Evolutionary conservation across 768 basidiomycete species (phyloP), one percentile per base, ranked within the genome.

Genomic region (Postia placenta): DNA sequence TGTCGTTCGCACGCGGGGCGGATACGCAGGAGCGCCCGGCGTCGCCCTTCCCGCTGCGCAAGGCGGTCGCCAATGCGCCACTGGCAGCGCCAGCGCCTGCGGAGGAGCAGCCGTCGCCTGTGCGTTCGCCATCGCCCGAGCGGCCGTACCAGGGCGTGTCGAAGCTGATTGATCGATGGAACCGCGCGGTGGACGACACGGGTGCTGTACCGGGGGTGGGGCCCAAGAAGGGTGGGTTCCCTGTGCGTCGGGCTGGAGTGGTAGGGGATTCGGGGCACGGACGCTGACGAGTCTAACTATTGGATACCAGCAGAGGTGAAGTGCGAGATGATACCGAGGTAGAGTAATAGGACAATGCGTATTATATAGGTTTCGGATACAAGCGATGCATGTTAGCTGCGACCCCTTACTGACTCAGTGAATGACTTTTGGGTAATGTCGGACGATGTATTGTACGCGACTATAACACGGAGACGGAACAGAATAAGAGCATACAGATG

Each of bases 111-210:
- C n/a, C 33, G 35, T 6, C 2, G 26, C 47, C 47, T 1, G 44
- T 56, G 19, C 73, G 75, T 12, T 73, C 85, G 12, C 71, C 85
- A 4, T 84, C 86, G 7, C 85, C 87, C 6, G 89, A 92, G 60
- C 74, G 75, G 47, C 84, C 86, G 26, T 92, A 83, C 64, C 83
- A 81, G 60, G 90, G 90, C 30, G 90, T 92, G 38, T 84, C 87
- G 24, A 87, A 76, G 67, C 72, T 92, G 28, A 92, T 92, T 55
- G 87, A 89, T 61, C 80, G 91, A 61, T 92, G 90, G 90, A 87
- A 92, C 64, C 80, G 79, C 50, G 91, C 85, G 67, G 80, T 83
- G 28, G 81, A 76, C 47, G 53, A 55, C 27, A 51, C 57, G 33
- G 30, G 26, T 14, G 36, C 7, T 4, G 46, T 6, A 2, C 15